Conservation (phyloP, 2,329 filamentous ascomycete species). For the Pseudogymnoascus sp. region DNA sequence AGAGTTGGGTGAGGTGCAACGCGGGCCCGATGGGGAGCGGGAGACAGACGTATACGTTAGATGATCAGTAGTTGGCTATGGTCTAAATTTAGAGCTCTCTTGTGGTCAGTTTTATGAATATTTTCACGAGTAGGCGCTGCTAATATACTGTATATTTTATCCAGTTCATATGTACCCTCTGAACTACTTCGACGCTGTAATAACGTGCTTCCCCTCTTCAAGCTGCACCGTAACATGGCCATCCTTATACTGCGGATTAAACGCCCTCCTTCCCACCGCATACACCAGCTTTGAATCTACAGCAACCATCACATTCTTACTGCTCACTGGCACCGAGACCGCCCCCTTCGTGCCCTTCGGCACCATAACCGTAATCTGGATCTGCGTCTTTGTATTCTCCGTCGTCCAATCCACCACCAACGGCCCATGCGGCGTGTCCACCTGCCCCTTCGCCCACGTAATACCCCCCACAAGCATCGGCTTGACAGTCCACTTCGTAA, state of each 20-base stretch:
- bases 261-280: not conserved
- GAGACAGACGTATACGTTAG: not conserved
- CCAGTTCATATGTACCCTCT: not conserved
- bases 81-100: not conserved
- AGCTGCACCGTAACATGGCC: constrained; percentile 16
- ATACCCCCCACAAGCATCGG: constrained; percentile 31
- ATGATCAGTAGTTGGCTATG: not conserved
- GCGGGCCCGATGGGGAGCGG: not conserved
- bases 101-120: not conserved
- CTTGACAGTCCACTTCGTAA: constrained; percentile 34
- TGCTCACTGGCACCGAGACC: constrained; percentile 20
- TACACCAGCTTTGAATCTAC: constrained; percentile 15
- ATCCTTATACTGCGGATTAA: constrained; percentile 10
- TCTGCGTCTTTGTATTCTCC: constrained; percentile 13
- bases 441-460: constrained; percentile 37
- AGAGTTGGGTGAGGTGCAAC: not conserved
- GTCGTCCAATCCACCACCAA: constrained; percentile 35
- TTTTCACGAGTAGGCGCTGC: not conserved
- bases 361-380: constrained; percentile 28
- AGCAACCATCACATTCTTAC: constrained; percentile 12
- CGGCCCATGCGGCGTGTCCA: constrained; percentile 35
- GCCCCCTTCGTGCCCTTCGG: constrained; percentile 24
- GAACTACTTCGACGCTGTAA: not conserved
- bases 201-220: not conserved
- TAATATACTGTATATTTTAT: not conserved